Percentiles rank a stretch among this genome's conserved stretches.
These are phyloP conservation scores for Globisporangium barbulae DNA, from an alignment of 352 stramenopile genomes.

Conservation along the genomic window DNA sequence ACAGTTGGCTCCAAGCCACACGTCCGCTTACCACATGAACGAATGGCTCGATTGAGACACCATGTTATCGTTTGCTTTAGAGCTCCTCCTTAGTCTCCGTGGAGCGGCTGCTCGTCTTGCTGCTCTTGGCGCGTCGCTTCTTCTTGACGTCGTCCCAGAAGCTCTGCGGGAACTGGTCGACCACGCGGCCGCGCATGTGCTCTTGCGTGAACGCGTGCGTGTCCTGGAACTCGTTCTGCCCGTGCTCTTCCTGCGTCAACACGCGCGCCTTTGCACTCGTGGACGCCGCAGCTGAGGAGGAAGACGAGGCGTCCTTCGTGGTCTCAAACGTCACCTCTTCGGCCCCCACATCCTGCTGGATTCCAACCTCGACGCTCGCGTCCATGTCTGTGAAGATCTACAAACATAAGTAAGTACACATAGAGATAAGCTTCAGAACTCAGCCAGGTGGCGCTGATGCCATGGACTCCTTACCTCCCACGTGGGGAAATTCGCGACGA, in stretches of 20 bases:
- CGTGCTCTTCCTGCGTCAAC: constrained; percentile 51
- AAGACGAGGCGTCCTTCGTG: not conserved
- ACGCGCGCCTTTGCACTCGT: constrained; percentile 26
- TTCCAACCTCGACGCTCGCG: constrained; percentile 32
- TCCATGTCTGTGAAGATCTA: constrained; percentile 67
- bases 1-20: not conserved
- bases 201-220: constrained; percentile 53
- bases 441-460: no score
- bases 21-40: not conserved
- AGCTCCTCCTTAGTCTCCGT: constrained; percentile 7
- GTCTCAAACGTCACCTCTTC: constrained; percentile 54
- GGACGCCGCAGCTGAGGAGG: not conserved
- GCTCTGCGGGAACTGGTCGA: constrained; percentile 52
- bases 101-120: not conserved
- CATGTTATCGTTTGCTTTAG: not conserved
- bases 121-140: constrained; percentile 17
- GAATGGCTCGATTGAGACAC: not conserved
- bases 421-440: not conserved
- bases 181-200: constrained; percentile 62
- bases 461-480: constrained; percentile 10
- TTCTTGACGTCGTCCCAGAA: constrained; percentile 64
- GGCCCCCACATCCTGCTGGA: constrained; percentile 44
- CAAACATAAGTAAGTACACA: not conserved
- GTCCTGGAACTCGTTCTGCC: constrained; percentile 43
- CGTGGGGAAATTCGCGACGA: constrained; percentile 13